Evolutionary conservation across 805 yeast species (phyloP).

Genomic region (Wickerhamomyces kurtzmanii): DNA sequence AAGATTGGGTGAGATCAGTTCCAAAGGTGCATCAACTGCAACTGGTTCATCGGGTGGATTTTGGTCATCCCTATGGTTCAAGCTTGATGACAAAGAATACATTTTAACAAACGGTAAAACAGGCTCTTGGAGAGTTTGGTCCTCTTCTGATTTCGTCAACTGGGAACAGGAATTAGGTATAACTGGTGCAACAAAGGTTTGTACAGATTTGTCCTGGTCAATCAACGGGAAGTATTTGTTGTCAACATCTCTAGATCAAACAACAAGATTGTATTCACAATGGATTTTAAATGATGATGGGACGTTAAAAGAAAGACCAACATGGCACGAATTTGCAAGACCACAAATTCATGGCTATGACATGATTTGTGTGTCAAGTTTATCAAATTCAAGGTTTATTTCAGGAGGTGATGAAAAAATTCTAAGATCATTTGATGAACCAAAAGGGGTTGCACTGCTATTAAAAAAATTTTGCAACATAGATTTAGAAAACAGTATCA

Average conservation of each 20-base stretch:
- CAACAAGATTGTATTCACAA: conserved; percentile 73
- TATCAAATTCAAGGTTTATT: conserved; percentile 56
- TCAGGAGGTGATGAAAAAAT: conserved; percentile 97
- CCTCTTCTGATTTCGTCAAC: conserved; percentile 19
- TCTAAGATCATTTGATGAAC: conserved; percentile 80
- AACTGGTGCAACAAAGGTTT: conserved; percentile 68
- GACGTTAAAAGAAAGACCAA: conserved; percentile 15
- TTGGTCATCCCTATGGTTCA: conserved; percentile 66
- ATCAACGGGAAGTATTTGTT: conserved; percentile 54
- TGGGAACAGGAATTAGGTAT: conserved; percentile 45
- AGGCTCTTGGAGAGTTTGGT: conserved; percentile 86
- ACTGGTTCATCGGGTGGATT: conserved; percentile 87
- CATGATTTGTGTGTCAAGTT: conserved; percentile 69
- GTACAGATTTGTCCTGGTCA: conserved; percentile 77
- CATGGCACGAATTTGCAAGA: conserved; percentile 90
- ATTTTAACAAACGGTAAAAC: conserved; percentile 83
- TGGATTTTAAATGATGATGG: conserved; percentile 33
- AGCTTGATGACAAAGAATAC: conserved; percentile 27
- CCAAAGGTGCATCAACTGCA: conserved; percentile 96
- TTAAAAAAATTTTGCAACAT: conserved; percentile 46
- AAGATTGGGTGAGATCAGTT: conserved; percentile 84
- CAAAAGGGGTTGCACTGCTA: conserved; percentile 62
- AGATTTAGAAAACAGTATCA: conserved; percentile 16
- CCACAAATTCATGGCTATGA: conserved; percentile 99
- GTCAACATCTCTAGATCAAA: conserved; percentile 85